Base-by-base conservation (phyloP, 2,329 filamentous ascomycete species). In the Akanthomyces lecanii region DNA sequence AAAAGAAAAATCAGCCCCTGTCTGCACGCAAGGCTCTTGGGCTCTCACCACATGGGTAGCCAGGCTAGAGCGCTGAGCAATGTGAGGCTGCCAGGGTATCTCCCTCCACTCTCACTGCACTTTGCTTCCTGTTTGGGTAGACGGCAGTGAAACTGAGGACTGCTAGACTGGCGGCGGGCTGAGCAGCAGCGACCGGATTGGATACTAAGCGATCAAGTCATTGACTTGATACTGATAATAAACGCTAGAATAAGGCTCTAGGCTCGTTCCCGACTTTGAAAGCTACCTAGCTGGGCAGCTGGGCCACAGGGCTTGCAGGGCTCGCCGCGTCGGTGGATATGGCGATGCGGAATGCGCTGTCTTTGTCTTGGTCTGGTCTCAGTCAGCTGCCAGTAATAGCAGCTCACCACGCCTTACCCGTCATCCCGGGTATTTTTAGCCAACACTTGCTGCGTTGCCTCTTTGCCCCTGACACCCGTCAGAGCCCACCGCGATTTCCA, bases 191-290 rank as follows among this genome's bases (percentile, higher is more conserved):
- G 11, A 58, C 33, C 40, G 12, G 30, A 50, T 57, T 57, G 54
- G 53, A 30, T 36, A 8, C 2, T 45, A 58, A 25, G n/a, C 21
- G 44, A 14, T 16, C 12, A n/a, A 44, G n/a, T 10, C 12, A 48
- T 48, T 58, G 44, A 25, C 42, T 40, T 14, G 11, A 36, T 47
- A 21, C 28, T 30, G 36, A 14, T n/a, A 47, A 14, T n/a, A 47
- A 30, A 6, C 28, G 28, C 30, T 25, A 38, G 28, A 48, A 33
- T 40, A 16, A 14, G 42, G 44, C 55, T 33, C 55, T 25, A 33
- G 44, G 55, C 55, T 58, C 55, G 55, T 58, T 58, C 44, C 33
- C 38, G 16, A 44, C 36, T n/a, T 42, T 38, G 12, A 8, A 56
- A 45, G 40, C 55, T 14, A 47, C 7, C 2, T 36, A 36, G 7